phyloP scores from a whole-genome alignment of 139 green algal genomes.

The Chlamydomonas sp. region DNA sequence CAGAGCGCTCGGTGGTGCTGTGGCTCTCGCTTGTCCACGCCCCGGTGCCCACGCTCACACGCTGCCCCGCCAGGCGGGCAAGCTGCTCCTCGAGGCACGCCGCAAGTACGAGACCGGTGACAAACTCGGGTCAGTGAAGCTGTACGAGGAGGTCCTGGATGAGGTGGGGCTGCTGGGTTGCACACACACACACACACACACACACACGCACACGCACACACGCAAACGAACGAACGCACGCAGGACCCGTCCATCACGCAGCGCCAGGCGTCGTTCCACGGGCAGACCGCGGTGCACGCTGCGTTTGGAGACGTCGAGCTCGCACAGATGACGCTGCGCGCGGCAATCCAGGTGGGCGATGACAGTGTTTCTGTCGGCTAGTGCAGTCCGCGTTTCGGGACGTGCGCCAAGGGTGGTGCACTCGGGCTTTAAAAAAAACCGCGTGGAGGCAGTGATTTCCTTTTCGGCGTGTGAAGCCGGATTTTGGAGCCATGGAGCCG shows the following conservation, averaged over 20 bases:
- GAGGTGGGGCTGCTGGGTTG: conserved; percentile 26
- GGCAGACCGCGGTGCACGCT: conserved; percentile 58
- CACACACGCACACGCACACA: not conserved
- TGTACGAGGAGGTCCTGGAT: conserved; percentile 53
- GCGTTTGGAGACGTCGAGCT: conserved; percentile 74
- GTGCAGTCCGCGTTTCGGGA: too few species aligned
- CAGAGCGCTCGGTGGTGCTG: too few species aligned
- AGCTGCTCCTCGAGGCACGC: conserved; percentile 22
- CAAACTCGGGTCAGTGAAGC: conserved; percentile 52
- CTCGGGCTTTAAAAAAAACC: too few species aligned
- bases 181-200: not conserved
- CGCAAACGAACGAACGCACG: too few species aligned
- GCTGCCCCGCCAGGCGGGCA: not conserved
- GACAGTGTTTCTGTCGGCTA: not conserved
- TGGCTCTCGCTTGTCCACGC: too few species aligned
- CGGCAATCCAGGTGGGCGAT: conserved; percentile 23
- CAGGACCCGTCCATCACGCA: conserved; percentile 37
- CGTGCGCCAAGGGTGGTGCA: too few species aligned
- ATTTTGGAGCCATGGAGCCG: too few species aligned
- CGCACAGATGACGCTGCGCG: conserved; percentile 67
- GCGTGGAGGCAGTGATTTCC: too few species aligned
- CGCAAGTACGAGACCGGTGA: conserved; percentile 43
- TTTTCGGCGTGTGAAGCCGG: too few species aligned
- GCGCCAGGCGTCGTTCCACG: conserved; percentile 49
- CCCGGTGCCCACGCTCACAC: not conserved